Percentiles rank a stretch among this genome's conserved stretches.
Evolutionary conservation across 2,329 filamentous ascomycete species (phyloP).

Genomic region (Alternaria gansuensis): DNA sequence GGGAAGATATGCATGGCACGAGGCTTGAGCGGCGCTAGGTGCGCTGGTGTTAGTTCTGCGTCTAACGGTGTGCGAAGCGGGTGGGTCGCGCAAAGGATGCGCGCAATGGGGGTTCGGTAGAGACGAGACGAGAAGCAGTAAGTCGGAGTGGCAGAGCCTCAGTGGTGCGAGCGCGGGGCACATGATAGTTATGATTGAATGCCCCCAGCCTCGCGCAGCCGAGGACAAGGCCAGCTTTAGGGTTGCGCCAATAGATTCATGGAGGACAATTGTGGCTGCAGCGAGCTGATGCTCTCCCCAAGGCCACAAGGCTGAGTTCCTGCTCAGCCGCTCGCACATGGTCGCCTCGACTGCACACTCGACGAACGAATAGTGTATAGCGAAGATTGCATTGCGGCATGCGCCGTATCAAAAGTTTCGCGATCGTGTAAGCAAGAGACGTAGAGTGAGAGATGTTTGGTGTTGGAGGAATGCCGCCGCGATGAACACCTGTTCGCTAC

Average conservation of each 20-base stretch:
- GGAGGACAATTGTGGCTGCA: slow-evolving; percentile 19
- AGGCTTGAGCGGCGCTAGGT: not conserved
- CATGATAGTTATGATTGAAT: not conserved
- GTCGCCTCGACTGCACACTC: not conserved
- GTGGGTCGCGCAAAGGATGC: not conserved
- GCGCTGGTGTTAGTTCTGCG: not conserved
- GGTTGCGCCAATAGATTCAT: slow-evolving; percentile 12
- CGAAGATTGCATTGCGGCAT: not conserved
- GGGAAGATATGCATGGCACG: not conserved
- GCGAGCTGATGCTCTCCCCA: slow-evolving; percentile 13
- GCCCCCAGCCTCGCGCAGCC: not conserved
- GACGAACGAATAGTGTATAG: not conserved
- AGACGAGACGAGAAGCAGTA: not conserved
- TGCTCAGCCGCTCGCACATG: not conserved
- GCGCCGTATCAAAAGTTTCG: not conserved
- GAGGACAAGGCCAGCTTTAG: not conserved
- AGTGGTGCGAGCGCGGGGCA: not conserved
- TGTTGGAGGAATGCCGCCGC: not conserved
- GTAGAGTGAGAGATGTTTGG: not conserved
- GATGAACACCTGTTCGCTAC: slow-evolving; percentile 11
- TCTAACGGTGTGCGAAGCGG: not conserved
- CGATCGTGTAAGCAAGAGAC: not conserved
- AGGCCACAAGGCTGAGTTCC: slow-evolving; percentile 17
- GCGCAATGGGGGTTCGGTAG: not conserved
- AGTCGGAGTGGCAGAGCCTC: not conserved